Evolutionary conservation across 31 red algal species (phyloP), one percentile per base, ranked within the genome.

Genomic region (Bonnemaisonia californica): DNA sequence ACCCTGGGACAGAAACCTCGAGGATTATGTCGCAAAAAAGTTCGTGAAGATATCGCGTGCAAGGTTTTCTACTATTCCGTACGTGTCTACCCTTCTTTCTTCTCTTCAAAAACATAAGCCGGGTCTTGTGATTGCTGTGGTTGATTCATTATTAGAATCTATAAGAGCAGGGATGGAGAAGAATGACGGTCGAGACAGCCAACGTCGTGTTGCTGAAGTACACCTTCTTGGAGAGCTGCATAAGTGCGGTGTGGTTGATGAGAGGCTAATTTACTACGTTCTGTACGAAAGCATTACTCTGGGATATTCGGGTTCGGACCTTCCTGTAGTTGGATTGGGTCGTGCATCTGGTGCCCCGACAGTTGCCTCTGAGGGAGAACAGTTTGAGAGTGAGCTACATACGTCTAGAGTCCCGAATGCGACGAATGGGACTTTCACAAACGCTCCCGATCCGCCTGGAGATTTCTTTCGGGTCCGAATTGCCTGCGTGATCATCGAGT

Each of bases 401-500:
- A 13, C 37, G 33, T 21, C 40, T 57, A 41, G 21, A 11, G 41
- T 26, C 3, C 3, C 33, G 2, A 19, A 51, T 13, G 31, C 64
- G 26, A 76, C 40, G 27, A 83, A 82, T 78, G 87, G 77, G 3
- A 77, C 64, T 13, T 74, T 62, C 57, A 78, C 84, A 33, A 64
- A 34, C 5, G 82, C 93, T 28, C 77, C 79, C 56, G 94, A 96
- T 79, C 83, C 83, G 40, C 69, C 94, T 1, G 94, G 85, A 4
- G 94, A 96, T 60, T 96, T 87, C 51, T 96, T 96, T 74, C 84
- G 94, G 47, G 81, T 92, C 27, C 54, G 88, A 45, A 70, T 92
- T 23, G 71, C 81, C n/a, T 96, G 94, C 63, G 83, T 76, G 21
- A 41, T 92, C 41, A 28, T 92, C 22, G 84, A 89, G 57, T 74